Evolutionary conservation across 176 grass and related monocot genomes (phyloP).

Genomic region (Saccharum spontaneum): DNA sequence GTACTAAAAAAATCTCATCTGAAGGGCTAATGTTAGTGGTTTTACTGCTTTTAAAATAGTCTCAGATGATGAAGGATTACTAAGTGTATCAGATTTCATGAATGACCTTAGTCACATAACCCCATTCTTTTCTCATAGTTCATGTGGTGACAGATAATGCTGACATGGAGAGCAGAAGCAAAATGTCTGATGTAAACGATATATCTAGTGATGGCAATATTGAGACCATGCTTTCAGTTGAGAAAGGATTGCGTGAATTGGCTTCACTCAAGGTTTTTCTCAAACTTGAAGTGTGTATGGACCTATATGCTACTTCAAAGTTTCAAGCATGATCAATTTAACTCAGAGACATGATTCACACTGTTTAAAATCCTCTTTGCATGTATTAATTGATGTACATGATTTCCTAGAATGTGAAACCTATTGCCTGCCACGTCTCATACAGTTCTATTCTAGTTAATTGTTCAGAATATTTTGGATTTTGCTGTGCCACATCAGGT

Average conservation of each 20-base stretch:
- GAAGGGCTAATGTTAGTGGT: slow-evolving; percentile 6
- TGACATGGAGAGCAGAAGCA: slow-evolving; percentile 59
- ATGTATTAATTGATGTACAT: slow-evolving; percentile 11
- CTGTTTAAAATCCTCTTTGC: neutral
- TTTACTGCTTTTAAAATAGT: neutral
- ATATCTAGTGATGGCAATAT: slow-evolving; percentile 69
- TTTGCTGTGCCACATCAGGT: neutral
- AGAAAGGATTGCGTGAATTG: slow-evolving; percentile 98
- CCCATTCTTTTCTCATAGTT: slow-evolving; percentile 17
- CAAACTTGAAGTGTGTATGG: slow-evolving; percentile 2
- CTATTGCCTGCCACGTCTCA: slow-evolving; percentile 1
- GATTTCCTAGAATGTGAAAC: slow-evolving; percentile 26
- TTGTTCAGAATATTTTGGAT: slow-evolving; percentile 14
- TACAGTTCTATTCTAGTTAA: slow-evolving; percentile 20
- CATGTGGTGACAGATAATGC: slow-evolving; percentile 58
- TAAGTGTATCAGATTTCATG: slow-evolving; percentile 14
- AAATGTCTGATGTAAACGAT: slow-evolving; percentile 49
- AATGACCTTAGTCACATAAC: slow-evolving; percentile 28
- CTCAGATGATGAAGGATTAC: neutral
- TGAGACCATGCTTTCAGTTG: slow-evolving; percentile 84
- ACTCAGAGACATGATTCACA: slow-evolving; percentile 13
- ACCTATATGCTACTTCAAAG: slow-evolving; percentile 29
- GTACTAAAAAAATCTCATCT: slow-evolving; percentile 3
- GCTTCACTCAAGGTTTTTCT: slow-evolving; percentile 82
- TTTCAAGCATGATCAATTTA: slow-evolving; percentile 29